Conservation (phyloP, 805 yeast genomes). For the Soucietia sequanensis region DNA sequence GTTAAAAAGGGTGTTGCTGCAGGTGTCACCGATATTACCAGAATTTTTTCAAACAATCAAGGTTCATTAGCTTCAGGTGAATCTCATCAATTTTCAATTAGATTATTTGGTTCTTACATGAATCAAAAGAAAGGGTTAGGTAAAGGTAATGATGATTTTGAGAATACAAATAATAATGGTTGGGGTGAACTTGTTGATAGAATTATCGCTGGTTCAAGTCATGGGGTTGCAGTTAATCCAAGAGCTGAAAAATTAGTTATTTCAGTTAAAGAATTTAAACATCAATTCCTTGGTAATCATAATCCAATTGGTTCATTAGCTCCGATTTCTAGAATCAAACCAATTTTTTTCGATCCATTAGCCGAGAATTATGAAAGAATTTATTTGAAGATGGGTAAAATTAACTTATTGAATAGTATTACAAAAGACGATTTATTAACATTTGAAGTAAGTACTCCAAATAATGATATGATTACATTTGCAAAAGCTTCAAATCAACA, state of each 20-base stretch:
- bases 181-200: conserved; percentile 88
- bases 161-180: conserved; percentile 54
- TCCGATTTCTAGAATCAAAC: conserved; percentile 64
- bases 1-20: conserved; percentile 82
- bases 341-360: conserved; percentile 63
- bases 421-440: conserved; percentile 46
- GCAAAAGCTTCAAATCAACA: conserved; percentile 68
- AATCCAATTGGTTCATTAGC: conserved; percentile 34
- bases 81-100: conserved; percentile 68
- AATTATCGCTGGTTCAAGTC: conserved; percentile 69
- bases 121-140: conserved; percentile 32
- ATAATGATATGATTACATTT: conserved; percentile 50
- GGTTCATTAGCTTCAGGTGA: conserved; percentile 61
- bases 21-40: conserved; percentile 82
- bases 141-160: conserved; percentile 10
- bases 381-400: conserved; percentile 57
- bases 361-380: conserved; percentile 60
- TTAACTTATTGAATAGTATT: conserved; percentile 25
- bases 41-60: conserved; percentile 66
- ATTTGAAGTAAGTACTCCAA: conserved; percentile 52
- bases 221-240: conserved; percentile 79
- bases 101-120: conserved; percentile 69
- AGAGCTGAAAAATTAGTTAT: conserved; percentile 71
- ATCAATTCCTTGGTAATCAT: conserved; percentile 29
- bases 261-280: conserved; percentile 71